Base-by-base conservation (phyloP, 148 eudicot genomes). In the Linanthus parryae region DNA sequence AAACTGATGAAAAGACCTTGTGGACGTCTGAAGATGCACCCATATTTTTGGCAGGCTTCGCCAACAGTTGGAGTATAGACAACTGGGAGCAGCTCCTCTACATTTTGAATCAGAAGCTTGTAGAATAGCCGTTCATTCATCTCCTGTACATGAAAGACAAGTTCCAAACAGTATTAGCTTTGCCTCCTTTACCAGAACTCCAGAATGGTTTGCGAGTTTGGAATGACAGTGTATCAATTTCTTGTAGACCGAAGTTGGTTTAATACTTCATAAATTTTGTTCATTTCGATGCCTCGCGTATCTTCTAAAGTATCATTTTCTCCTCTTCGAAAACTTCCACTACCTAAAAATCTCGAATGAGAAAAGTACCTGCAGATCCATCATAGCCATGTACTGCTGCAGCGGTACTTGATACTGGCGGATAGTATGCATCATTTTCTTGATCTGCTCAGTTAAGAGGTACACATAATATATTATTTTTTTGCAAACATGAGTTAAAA, bases 341-440 rank as follows among this genome's bases (percentile, higher is more conserved):
- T n/a, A n/a, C n/a, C n/a, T n/a, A n/a, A n/a, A n/a, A n/a, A n/a
- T n/a, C n/a, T n/a, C n/a, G n/a, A n/a, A n/a, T n/a, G n/a, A n/a
- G n/a, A n/a, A n/a, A n/a, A n/a, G n/a, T 61, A 92, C 99, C 96
- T 92, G 99, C 63, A 87, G 94, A 74, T 92, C 99, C 87, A 84
- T 87, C 99, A 92, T 92, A 52, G 99, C 96, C 94, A 84, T 76
- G 67, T 92, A 92, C 63, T 70, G 73, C 60, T 92, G 99, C 55
- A 92, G 45, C 9, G 99, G 99, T 22, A 87, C 81, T 70, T 92
- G 81, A 72, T 92, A 92, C 18, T 92, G 94, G 26, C 99, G 96
- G 42, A 92, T 53, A 54, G 72, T 81, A 58, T 77, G 67, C 76
- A 92, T 84, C 94, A 88, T 66, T 69, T 88, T 92, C 78, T 79